Conservation (phyloP, 176 grass and related monocot genomes). For the Oryza glumipatula region DNA sequence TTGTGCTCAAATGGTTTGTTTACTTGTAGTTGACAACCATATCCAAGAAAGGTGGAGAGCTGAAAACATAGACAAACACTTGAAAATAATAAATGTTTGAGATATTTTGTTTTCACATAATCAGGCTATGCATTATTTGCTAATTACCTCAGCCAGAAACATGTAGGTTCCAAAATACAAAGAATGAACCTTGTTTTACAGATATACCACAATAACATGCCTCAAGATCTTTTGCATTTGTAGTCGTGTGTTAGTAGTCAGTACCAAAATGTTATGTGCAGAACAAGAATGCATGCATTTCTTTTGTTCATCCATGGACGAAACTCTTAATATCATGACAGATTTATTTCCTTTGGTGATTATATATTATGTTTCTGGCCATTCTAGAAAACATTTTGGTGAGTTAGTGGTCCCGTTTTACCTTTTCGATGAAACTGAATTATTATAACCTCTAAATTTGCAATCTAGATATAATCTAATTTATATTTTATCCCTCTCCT, state of each 20-base stretch:
- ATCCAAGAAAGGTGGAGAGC: neutral
- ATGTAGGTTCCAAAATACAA: neutral
- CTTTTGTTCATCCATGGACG: neutral
- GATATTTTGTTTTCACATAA: conserved; percentile 11
- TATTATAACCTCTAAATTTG: conserved; percentile 4
- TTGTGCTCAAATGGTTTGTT: neutral
- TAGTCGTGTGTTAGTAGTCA: conserved; percentile 13
- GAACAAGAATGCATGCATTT: neutral
- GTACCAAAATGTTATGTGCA: neutral
- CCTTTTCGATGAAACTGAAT: neutral
- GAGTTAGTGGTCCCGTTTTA: neutral
- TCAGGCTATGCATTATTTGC: neutral
- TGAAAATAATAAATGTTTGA: neutral
- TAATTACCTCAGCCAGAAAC: conserved; percentile 1
- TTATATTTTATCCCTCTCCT: conserved; percentile 15
- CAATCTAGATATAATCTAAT: conserved; percentile 8
- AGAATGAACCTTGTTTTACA: neutral
- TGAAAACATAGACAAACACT: neutral
- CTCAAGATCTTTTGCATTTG: neutral
- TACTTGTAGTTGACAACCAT: neutral
- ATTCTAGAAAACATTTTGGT: neutral
- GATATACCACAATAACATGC: neutral
- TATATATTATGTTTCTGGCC: neutral
- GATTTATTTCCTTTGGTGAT: conserved; percentile 17
- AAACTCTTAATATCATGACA: conserved; percentile 10